Evolutionary conservation across 192 early-diverging fungal genomes (phyloP).

Genomic region (Borealophlyctis nickersoniae): DNA sequence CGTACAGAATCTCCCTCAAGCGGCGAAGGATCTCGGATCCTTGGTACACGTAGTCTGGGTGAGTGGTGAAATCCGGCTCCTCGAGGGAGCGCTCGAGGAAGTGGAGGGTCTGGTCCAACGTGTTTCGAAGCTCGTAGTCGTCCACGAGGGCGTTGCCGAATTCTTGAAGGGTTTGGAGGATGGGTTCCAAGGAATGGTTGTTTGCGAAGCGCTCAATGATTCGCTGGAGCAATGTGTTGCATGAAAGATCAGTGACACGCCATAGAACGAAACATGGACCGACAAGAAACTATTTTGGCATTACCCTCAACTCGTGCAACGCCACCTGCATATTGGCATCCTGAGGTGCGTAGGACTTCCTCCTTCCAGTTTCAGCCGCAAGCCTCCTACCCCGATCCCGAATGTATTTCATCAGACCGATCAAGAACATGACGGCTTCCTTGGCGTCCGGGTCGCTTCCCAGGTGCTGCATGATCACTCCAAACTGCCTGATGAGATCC

Average conservation of each 20-base stretch:
- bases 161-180: conserved; percentile 14
- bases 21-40: conserved; percentile 27
- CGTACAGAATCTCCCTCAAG: conserved; percentile 15
- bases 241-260: background rate
- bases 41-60: conserved; percentile 26
- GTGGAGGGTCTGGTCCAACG: conserved; percentile 12
- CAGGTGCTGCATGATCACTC: background rate
- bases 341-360: background rate
- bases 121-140: conserved; percentile 15
- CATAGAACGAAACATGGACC: too few species aligned
- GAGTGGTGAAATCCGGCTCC: conserved; percentile 20
- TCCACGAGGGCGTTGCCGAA: conserved; percentile 18
- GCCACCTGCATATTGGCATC: conserved; percentile 29
- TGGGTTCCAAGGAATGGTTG: conserved; percentile 9
- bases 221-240: conserved; percentile 9
- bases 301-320: conserved; percentile 29
- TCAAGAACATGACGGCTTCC: conserved; percentile 11
- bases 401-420: background rate
- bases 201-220: conserved; percentile 21
- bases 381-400: background rate
- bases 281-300: too few species aligned
- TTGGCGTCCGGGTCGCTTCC: background rate
- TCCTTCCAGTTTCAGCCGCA: background rate
- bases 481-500: background rate
- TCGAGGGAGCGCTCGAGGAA: conserved; percentile 25